Base-by-base conservation (phyloP, 495 filamentous ascomycete genomes). In the Aspergillus mulundensis region DNA sequence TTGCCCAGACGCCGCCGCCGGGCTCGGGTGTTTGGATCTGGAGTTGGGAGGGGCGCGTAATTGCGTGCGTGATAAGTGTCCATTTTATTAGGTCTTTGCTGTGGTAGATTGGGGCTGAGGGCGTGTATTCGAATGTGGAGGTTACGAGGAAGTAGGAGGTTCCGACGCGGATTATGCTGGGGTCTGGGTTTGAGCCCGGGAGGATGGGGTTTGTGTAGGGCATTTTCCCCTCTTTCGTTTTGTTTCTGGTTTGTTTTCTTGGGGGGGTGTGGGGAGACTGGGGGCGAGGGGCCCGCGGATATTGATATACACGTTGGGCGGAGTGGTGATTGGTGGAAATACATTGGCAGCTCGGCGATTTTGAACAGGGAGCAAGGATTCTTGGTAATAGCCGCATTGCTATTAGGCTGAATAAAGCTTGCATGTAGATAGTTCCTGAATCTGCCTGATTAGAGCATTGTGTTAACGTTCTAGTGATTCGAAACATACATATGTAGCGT, bases 1-100 rank as follows among this genome's bases (percentile, higher is more conserved):
- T 65, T 1, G 75, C 76, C 68, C 75, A 80, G 8, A 79, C 64
- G 0, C 75, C 78, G 30, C 72, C 76, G 7, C 76, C 75, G 0
- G 77, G 77, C 34, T 79, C 77, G 0, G 75, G 70, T 1, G 74
- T 78, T 21, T 84, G 81, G 65, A 87, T 84, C 59, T 87, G 81
- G 19, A 86, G 66, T 62, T 87, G 84, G 25, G 74, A 76, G 34
- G 76, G 75, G 51, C 82, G 78, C 32, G 62, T 84, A 45, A 87
- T 64, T n/a, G 80, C 84, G 55, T 85, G 81, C 1, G 72, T 75
- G 30, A 83, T 75, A 21, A 44, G 25, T 1, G 28, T 53, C 41
- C 53, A 56, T 1, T 41, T 21, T 15, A 48, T 46, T 7, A 56
- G 44, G 53, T 56, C 44, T 3, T 5, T 48, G 32, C 30, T 40